Percentiles rank a stretch among this genome's conserved stretches.
phyloP scores from a whole-genome alignment of 148 eudicot species.

The Linanthus parryae region DNA sequence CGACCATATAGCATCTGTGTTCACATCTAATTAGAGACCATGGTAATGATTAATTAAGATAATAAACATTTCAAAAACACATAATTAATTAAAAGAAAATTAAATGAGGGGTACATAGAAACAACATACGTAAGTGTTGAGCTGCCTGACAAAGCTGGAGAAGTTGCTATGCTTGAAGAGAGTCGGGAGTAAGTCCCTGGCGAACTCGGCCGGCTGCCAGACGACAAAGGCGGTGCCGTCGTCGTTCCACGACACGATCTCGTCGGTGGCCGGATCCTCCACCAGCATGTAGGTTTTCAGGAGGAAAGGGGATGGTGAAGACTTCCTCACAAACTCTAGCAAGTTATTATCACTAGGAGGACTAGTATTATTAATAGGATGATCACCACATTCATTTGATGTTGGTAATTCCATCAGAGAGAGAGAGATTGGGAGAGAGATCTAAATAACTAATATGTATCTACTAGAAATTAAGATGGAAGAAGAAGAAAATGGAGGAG shows the following conservation, averaged over 20 bases:
- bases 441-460: neutral
- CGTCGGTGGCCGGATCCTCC: slow-evolving; percentile 67
- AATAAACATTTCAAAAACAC: too few relatives aligned
- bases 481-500: neutral
- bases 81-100: too few relatives aligned
- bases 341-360: slow-evolving; percentile 23
- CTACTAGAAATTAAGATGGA: neutral
- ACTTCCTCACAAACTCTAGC: slow-evolving; percentile 41
- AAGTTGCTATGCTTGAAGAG: slow-evolving; percentile 96
- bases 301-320: slow-evolving; percentile 77
- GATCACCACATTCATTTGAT: too few relatives aligned
- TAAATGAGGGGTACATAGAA: neutral
- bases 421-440: neutral
- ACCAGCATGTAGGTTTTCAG: slow-evolving; percentile 84
- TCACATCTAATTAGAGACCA: too few relatives aligned
- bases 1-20: too few relatives aligned
- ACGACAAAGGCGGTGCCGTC: slow-evolving; percentile 79
- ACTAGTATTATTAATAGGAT: too few relatives aligned
- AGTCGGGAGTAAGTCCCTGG: slow-evolving; percentile 79
- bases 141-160: slow-evolving; percentile 97
- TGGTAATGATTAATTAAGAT: too few relatives aligned
- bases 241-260: slow-evolving; percentile 69
- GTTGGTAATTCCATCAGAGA: too few relatives aligned
- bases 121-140: slow-evolving; percentile 78
- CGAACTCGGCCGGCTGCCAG: slow-evolving; percentile 95